phyloP scores from a whole-genome alignment of 768 basidiomycete genomes.

The Leccinum boreale region DNA sequence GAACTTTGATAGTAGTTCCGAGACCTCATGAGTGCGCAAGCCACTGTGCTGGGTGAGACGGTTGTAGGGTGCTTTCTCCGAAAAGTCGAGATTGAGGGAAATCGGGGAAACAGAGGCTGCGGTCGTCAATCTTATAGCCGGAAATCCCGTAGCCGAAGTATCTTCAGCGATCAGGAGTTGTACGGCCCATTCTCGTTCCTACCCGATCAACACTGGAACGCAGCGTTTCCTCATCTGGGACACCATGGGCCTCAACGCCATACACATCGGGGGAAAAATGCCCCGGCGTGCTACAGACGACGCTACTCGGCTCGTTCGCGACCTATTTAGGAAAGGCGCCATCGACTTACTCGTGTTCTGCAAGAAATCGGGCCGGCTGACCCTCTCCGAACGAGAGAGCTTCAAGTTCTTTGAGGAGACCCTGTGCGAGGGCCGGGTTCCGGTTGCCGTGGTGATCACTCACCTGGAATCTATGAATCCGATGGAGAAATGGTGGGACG shows the following conservation, averaged over 20 bases:
- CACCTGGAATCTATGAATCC: constrained; percentile 25
- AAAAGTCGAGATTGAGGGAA: neutral
- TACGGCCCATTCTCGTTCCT: neutral
- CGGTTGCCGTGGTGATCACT: constrained; percentile 33
- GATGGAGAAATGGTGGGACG: constrained; percentile 25
- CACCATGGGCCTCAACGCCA: neutral
- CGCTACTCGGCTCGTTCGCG: constrained; percentile 22
- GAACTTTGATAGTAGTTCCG: neutral
- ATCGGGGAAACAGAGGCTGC: neutral
- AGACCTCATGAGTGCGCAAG: neutral
- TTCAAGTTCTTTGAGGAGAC: constrained; percentile 31
- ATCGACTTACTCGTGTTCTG: constrained; percentile 35
- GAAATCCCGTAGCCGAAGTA: neutral
- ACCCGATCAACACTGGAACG: neutral
- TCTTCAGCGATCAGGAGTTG: neutral
- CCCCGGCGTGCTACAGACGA: constrained; percentile 1
- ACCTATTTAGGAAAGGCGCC: constrained; percentile 5
- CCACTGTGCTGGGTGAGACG: neutral
- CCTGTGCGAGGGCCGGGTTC: constrained; percentile 32
- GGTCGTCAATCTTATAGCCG: constrained; percentile 9
- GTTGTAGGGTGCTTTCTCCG: neutral
- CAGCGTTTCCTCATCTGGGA: constrained; percentile 4
- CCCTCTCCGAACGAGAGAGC: constrained; percentile 19
- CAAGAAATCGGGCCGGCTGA: constrained; percentile 27
- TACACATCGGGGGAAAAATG: neutral